Conservation (phyloP, 1,284 basidiomycete species). For the Malassezia sympodialis region DNA sequence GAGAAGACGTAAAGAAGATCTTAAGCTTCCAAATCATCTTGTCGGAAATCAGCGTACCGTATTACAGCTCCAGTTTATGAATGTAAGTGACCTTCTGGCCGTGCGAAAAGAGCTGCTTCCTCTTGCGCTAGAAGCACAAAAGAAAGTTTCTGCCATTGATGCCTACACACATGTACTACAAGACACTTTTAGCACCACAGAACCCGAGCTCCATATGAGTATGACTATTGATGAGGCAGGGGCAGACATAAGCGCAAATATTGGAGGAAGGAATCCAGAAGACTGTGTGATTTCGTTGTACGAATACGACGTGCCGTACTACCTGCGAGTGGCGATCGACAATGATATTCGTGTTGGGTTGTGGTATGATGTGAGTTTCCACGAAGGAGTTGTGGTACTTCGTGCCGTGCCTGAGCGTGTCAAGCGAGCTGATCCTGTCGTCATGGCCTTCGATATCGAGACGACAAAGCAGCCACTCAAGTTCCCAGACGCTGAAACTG, state of each 20-base stretch:
- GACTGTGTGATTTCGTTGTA: slow-evolving; percentile 88
- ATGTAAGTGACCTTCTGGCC: slow-evolving; percentile 77
- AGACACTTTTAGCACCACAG: slow-evolving; percentile 22
- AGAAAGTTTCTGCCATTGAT: slow-evolving; percentile 90
- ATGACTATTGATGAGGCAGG: slow-evolving; percentile 27
- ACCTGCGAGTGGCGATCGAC: slow-evolving; percentile 95
- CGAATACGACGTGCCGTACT: slow-evolving; percentile 95
- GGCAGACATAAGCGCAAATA: slow-evolving; percentile 17
- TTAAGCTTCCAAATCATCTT: slow-evolving; percentile 89
- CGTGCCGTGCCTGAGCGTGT: slow-evolving; percentile 68
- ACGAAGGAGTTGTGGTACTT: slow-evolving; percentile 70
- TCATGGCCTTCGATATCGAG: slow-evolving; percentile 99
- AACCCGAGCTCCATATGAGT: slow-evolving; percentile 18
- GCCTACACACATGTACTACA: slow-evolving; percentile 94
- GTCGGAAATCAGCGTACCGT: slow-evolving; percentile 80
- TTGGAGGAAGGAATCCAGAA: slow-evolving; percentile 59
- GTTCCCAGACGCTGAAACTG: slow-evolving; percentile 88
- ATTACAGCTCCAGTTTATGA: slow-evolving; percentile 80
- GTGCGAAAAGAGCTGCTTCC: slow-evolving; percentile 82
- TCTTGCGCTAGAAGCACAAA: slow-evolving; percentile 75
- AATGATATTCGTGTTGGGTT: slow-evolving; percentile 92
- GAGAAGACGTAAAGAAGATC: slow-evolving; percentile 80
- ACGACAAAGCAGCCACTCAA: slow-evolving; percentile 96
- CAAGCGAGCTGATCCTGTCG: slow-evolving; percentile 96
- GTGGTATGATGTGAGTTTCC: slow-evolving; percentile 80